Base-by-base conservation (phyloP, 169 alveolate species). In the Eimeria acervulina region DNA sequence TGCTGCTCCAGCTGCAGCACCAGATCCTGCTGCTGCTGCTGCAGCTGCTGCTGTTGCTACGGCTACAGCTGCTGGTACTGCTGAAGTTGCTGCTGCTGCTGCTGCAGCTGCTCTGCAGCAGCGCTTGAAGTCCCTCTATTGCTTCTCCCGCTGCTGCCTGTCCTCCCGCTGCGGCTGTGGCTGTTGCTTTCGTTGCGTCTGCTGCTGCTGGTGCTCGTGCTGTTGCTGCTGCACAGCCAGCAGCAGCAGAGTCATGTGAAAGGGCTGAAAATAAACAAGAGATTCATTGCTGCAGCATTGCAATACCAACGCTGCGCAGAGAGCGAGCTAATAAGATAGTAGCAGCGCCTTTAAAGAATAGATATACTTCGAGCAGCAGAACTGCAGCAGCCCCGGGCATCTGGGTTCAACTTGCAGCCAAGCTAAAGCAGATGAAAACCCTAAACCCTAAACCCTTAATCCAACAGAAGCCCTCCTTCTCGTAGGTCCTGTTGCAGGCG, bases 121-220 rank as follows among this genome's bases (percentile, higher is more conserved):
- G 52, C 85, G n/a, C 52, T 51, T 74, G 85, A 31, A 19, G 51
- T 3, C 52, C 52, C 51, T 8, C 12, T 33, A 42, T 28, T 4
- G 44, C 28, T 1, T n/a, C n/a, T n/a, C n/a, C n/a, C n/a, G n/a
- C n/a, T 72, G 40, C 84, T 21, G 89, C 31, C 6, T n/a, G 81
- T 44, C 26, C 84, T 72, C 55, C 84, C 10, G 31, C 76, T 51
- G 92, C 92, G 51, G 72, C 36, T 2, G n/a, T n/a, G 12, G 78
- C 78, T 55, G 52, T 2, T 52, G 78, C 78, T 81, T 15, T 68
- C 47, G 92, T 59, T 47, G 92, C 92, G n/a, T 28, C 92, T 72
- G 84, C 84, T 36, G 84, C 52, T 72, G 84, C 55, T 72, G 42
- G 38, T 63, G 33, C 74, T 6, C 33, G 33, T 23, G 74, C 52